A percentile compares a stretch with the other conserved stretches of the same genome.
These are phyloP conservation scores for Parietichytrium sp. DNA, from an alignment of 108 stramenopile genomes.

Conservation along the genomic window DNA sequence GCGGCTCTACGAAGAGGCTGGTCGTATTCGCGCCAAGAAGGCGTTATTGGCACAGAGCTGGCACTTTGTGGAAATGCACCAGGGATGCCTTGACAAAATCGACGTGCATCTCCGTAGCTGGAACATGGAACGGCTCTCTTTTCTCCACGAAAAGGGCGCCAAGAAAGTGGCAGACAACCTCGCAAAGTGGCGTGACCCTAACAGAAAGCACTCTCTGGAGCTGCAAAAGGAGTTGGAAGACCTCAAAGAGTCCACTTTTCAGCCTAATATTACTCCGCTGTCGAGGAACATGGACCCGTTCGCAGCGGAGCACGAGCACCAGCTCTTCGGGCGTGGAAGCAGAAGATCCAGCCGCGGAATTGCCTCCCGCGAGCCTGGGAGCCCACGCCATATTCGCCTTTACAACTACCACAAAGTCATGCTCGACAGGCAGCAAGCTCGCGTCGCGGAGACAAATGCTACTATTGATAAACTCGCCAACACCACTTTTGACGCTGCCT, in stretches of 20 bases:
- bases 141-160: background rate
- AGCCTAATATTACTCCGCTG: background rate
- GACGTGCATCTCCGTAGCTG: background rate
- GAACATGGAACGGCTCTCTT: conserved; percentile 25
- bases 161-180: background rate
- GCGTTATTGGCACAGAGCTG: background rate
- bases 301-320: too few species aligned
- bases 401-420: background rate
- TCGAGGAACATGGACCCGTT: background rate
- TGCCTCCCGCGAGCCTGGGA: background rate
- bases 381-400: conserved; percentile 2
- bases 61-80: too few species aligned
- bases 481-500: background rate
- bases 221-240: background rate
- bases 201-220: background rate
- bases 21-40: background rate
- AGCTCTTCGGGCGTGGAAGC: too few species aligned
- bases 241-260: conserved; percentile 19
- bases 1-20: conserved; percentile 7
- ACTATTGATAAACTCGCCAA: background rate
- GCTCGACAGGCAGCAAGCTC: background rate
- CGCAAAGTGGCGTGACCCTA: background rate
- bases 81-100: too few species aligned
- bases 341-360: too few species aligned
- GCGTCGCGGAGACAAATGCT: too few species aligned